Base-by-base conservation (phyloP, 176 grass and related monocot genomes). In the Triticum dicoccoides region DNA sequence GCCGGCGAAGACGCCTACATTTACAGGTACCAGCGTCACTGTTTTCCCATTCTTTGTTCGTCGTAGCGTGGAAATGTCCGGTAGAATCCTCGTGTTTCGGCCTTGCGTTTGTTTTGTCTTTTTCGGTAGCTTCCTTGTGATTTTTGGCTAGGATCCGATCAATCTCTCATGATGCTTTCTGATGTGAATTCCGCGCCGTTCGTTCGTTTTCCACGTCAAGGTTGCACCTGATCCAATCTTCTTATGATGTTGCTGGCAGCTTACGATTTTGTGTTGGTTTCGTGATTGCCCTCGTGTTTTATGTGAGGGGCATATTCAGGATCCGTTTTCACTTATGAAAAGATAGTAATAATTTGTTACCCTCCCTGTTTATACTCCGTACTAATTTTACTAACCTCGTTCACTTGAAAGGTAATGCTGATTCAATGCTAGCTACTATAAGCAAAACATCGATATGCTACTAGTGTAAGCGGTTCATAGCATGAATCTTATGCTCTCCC, bases 1-100 rank as follows among this genome's bases (percentile, higher is more conserved):
- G 90, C 88, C 1, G 93, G 86, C 82, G 85, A 85, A 1, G 93
- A 98, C 84, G 92, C 81, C 54, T 98, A 83, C 82, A 98, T 98
- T 37, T 96, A 98, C 49, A 98, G 92, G 96, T 93, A 70, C 34
- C 10, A 17, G 56, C 78, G 32, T 42, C 47, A 3, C 10, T 34
- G 37, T 33, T 21, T 34, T 51, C 80, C 2, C 8, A 5, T 29
- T 80, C 21, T 70, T 21, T 59, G 20, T 59, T 59, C 7, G 20
- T 59, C 54, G 20, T 8, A 58, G 54, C 25, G 14, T 41, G 54
- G 18, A 49, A 85, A 66, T 89, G 29, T 0, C 32, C 58, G 8
- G 34, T 72, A 6, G 24, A 83, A 88, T 70, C 78, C 47, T 24
- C 20, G 14, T 83, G 56, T 24, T 20, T 4, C 73, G 0, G 73